Evolutionary conservation across 768 basidiomycete species (phyloP).

Genomic region (Steccherinum ochraceum): DNA sequence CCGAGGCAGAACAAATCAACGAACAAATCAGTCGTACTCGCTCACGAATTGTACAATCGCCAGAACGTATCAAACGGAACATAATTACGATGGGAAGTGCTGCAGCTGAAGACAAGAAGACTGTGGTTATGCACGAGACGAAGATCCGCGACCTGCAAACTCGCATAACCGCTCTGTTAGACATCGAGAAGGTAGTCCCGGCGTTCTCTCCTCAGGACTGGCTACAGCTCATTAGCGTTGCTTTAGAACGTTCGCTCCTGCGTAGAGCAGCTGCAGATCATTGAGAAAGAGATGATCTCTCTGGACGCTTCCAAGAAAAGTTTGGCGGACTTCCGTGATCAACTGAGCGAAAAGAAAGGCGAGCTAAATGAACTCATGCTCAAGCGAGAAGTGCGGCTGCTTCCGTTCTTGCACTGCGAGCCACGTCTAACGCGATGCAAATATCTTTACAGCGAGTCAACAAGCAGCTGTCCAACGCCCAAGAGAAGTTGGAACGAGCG

Average conservation of each 20-base stretch:
- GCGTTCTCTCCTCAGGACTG: neutral
- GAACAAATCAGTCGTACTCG: conserved; percentile 60
- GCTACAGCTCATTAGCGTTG: too few relatives aligned
- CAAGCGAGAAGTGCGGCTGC: conserved; percentile 53
- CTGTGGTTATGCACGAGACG: conserved; percentile 55
- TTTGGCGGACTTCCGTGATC: conserved; percentile 60
- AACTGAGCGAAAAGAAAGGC: conserved; percentile 66
- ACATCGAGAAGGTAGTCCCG: conserved; percentile 65
- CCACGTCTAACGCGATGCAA: neutral
- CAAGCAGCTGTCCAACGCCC: conserved; percentile 75
- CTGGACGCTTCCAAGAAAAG: conserved; percentile 65
- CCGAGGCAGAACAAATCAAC: conserved; percentile 50
- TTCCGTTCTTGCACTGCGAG: neutral
- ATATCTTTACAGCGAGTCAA: conserved; percentile 54
- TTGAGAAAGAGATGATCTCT: conserved; percentile 58
- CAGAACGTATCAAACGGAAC: conserved; percentile 80
- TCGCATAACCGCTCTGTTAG: conserved; percentile 63
- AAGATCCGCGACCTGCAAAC: conserved; percentile 74
- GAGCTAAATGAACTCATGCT: conserved; percentile 65
- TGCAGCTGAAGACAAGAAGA: conserved; percentile 65
- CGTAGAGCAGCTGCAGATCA: conserved; percentile 68
- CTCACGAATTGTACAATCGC: conserved; percentile 83
- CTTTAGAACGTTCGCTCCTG: conserved; percentile 63
- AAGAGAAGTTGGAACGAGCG: conserved; percentile 75
- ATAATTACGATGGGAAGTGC: conserved; percentile 71